phyloP scores from a whole-genome alignment of 495 filamentous ascomycete genomes.

The Penicillium taxi region DNA sequence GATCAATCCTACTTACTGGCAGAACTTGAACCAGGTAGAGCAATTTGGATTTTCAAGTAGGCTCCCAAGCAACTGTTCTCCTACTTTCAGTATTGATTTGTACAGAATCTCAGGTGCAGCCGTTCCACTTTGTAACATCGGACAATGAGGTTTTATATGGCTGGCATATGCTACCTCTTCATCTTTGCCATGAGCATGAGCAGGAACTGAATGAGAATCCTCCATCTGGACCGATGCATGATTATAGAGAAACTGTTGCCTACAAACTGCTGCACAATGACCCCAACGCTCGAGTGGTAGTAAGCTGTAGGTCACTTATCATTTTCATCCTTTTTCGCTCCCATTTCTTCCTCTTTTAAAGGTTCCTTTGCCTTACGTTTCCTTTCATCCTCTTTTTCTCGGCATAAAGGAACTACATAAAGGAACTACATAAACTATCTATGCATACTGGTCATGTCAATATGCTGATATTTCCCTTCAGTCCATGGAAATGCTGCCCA shows the following conservation, averaged over 20 bases:
- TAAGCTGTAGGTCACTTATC: slow-evolving; percentile 49
- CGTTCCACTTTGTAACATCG: slow-evolving; percentile 47
- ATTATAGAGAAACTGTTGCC: slow-evolving; percentile 37
- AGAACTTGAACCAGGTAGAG: slow-evolving; percentile 63
- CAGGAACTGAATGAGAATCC: slow-evolving; percentile 16
- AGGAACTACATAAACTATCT: too few relatives aligned
- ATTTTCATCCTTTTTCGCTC: too few relatives aligned
- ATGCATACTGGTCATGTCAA: too few relatives aligned
- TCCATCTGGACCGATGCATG: slow-evolving; percentile 30
- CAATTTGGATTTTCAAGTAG: slow-evolving; percentile 75
- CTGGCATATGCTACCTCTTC: slow-evolving; percentile 55
- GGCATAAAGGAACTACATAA: too few relatives aligned
- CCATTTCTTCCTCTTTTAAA: too few relatives aligned
- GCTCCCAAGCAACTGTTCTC: slow-evolving; percentile 9
- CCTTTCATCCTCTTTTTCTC: too few relatives aligned
- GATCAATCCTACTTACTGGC: slow-evolving; percentile 58
- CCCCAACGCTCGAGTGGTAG: slow-evolving; percentile 48
- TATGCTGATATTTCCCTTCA: slow-evolving; percentile 11
- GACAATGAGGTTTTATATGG: slow-evolving; percentile 53
- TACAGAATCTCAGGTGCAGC: slow-evolving; percentile 51
- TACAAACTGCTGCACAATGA: slow-evolving; percentile 49
- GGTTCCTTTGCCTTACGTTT: too few relatives aligned
- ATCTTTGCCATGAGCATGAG: slow-evolving; percentile 18
- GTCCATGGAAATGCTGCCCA: slow-evolving; percentile 45
- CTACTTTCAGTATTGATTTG: slow-evolving; percentile 6